Conservation (phyloP, 2,329 filamentous ascomycete genomes). For the Aspergillus sp. region DNA sequence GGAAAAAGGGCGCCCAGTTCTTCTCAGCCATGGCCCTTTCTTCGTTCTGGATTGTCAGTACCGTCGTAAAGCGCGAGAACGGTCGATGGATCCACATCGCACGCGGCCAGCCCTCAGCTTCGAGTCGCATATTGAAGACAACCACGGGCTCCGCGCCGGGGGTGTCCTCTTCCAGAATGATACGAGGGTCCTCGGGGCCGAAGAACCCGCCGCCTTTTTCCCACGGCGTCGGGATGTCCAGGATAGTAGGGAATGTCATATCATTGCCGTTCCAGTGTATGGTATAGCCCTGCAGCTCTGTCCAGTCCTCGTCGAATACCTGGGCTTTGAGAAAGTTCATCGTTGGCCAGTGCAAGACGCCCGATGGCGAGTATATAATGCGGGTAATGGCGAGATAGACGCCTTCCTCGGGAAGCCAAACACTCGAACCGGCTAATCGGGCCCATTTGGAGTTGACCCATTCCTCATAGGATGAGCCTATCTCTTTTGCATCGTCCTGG, state of each 20-base stretch:
- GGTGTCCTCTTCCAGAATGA: neutral
- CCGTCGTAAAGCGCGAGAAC: neutral
- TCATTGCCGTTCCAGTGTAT: neutral
- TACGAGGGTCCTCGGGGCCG: neutral
- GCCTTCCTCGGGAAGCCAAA: neutral
- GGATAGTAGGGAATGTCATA: neutral
- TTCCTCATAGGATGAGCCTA: neutral
- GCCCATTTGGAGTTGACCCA: neutral
- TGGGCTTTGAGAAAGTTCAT: neutral
- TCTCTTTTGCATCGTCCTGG: neutral
- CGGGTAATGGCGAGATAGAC: neutral
- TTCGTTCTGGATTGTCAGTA: neutral
- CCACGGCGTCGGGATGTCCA: neutral
- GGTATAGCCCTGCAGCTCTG: neutral
- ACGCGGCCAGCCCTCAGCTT: neutral
- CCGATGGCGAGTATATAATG: neutral
- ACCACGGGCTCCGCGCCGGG: neutral
- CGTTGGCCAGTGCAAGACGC: neutral
- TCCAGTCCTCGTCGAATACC: neutral
- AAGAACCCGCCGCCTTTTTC: neutral
- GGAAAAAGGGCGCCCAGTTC: conserved; percentile 1
- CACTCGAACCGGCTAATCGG: neutral
- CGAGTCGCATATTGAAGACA: neutral
- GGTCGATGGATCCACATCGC: neutral
- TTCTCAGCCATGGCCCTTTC: neutral